Base-by-base conservation (phyloP, 768 basidiomycete genomes). In the Cystobasidium onofrii region DNA sequence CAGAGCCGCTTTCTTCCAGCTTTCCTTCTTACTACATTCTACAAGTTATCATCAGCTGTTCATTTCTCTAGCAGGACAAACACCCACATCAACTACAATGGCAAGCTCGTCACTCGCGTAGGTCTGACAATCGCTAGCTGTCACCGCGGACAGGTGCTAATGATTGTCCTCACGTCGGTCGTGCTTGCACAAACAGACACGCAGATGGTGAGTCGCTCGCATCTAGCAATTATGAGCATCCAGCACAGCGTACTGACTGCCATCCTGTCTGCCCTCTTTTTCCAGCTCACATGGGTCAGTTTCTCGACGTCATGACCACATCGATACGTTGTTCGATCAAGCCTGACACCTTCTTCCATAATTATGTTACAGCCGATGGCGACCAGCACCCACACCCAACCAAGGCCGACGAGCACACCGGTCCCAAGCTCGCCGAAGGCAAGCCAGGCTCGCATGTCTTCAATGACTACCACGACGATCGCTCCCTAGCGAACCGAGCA, bases 321-420 rank as follows among this genome's bases (percentile, higher is more conserved):
- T 6, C 52, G 18, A n/a, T 20, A 7, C 6, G n/a, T 4, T n/a
- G 6, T 20, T 13, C 25, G 23, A 54, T 36, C 39, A 43, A 27
- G 23, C 13, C 23, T 34, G 18, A 23, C 44, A n/a, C n/a, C n/a
- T 66, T 63, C 27, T 63, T 31, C 13, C 33, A 29, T 23, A 13
- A 54, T 54, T 6, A 63, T 34, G n/a, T 17, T 39, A 34, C 55
- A 71, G 69, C 52, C 69, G 69, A 71, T 44, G 69, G 69, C 25
- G 69, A 71, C 69, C 69, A 71, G 55, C 69, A 71, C 69, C 27
- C 33, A 31, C 69, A 71, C 69, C 69, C 54, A 34, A 71, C 69
- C 27, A 71, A 71, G 69, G 13, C 6, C 25, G 69, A 71, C 55
- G 69, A 71, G 55, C 69, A 71, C 55, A 71, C 69, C 54, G 69